Evolutionary conservation across 2,329 filamentous ascomycete species (phyloP).

Genomic region (Paecilomyces niveus): DNA sequence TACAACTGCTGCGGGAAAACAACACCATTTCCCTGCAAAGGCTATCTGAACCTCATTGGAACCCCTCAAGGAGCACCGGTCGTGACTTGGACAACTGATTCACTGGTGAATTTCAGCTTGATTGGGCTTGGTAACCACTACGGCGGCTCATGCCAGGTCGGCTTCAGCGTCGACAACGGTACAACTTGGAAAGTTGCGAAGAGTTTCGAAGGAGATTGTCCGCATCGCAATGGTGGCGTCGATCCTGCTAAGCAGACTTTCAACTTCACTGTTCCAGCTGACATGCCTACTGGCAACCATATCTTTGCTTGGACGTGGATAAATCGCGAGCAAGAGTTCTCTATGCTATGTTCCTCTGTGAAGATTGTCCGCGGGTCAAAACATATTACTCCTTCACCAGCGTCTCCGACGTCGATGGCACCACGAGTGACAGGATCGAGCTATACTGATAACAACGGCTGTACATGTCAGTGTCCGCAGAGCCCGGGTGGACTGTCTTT

Average conservation of each 20-base stretch:
- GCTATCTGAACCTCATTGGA: constrained; percentile 38
- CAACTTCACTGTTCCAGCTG: constrained; percentile 38
- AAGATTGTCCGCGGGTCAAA: constrained; percentile 23
- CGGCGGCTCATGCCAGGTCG: constrained; percentile 42
- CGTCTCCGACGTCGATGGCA: not conserved
- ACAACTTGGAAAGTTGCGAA: constrained; percentile 39
- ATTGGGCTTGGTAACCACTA: constrained; percentile 34
- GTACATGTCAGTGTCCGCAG: not conserved
- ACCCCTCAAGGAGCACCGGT: constrained; percentile 36
- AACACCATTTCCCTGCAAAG: constrained; percentile 34
- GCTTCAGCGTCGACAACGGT: constrained; percentile 37
- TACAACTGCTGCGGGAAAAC: constrained; percentile 39
- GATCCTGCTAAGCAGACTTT: constrained; percentile 37
- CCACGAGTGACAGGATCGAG: not conserved
- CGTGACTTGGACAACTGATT: constrained; percentile 38
- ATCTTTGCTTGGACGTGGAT: constrained; percentile 43
- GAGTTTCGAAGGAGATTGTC: constrained; percentile 43
- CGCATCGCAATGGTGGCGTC: constrained; percentile 31
- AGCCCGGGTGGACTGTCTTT: not conserved
- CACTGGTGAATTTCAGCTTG: constrained; percentile 31
- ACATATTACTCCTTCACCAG: not conserved
- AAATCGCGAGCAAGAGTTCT: constrained; percentile 41
- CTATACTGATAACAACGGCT: not conserved
- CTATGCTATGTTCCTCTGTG: constrained; percentile 40
- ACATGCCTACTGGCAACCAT: constrained; percentile 34